phyloP scores from a whole-genome alignment of 2,329 filamentous ascomycete genomes.

The Venturia effusa region DNA sequence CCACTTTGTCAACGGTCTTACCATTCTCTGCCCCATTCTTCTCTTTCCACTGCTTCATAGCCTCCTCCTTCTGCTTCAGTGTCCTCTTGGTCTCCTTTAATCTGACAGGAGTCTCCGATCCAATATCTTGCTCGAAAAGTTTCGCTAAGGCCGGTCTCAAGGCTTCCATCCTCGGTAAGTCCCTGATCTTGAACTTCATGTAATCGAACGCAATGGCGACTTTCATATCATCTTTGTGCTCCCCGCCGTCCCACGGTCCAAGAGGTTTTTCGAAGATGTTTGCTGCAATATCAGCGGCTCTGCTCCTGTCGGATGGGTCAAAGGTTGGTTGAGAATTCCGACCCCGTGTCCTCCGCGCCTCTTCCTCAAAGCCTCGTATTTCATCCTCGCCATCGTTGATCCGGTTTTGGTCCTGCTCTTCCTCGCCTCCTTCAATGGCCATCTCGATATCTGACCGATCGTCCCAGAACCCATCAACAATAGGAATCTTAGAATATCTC shows the following conservation, averaged over 20 bases:
- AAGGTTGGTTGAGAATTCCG: too few species aligned
- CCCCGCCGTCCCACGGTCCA: background rate
- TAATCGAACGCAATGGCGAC: slow-evolving; percentile 67
- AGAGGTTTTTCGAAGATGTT: background rate
- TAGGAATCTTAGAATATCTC: slow-evolving; percentile 69
- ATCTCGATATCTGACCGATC: background rate
- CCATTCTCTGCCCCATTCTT: slow-evolving; percentile 13
- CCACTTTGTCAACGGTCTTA: too few species aligned
- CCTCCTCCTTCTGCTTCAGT: slow-evolving; percentile 14
- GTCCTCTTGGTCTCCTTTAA: slow-evolving; percentile 16
- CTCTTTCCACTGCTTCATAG: slow-evolving; percentile 5
- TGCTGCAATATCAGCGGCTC: too few species aligned
- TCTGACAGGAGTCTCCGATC: background rate
- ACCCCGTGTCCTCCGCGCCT: background rate
- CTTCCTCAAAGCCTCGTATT: background rate
- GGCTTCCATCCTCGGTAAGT: slow-evolving; percentile 55
- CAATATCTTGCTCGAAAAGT: slow-evolving; percentile 38
- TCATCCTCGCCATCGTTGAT: background rate
- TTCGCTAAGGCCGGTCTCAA: slow-evolving; percentile 50
- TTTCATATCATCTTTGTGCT: background rate
- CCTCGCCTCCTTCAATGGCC: background rate
- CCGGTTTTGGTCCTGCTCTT: background rate
- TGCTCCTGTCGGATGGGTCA: too few species aligned
- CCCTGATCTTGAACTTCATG: slow-evolving; percentile 61
- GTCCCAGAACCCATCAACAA: slow-evolving; percentile 22